Evolutionary conservation across 441 rosid genomes (phyloP), one percentile per base, ranked within the genome.

Genomic region (Pelargonium myrrhifolium): DNA sequence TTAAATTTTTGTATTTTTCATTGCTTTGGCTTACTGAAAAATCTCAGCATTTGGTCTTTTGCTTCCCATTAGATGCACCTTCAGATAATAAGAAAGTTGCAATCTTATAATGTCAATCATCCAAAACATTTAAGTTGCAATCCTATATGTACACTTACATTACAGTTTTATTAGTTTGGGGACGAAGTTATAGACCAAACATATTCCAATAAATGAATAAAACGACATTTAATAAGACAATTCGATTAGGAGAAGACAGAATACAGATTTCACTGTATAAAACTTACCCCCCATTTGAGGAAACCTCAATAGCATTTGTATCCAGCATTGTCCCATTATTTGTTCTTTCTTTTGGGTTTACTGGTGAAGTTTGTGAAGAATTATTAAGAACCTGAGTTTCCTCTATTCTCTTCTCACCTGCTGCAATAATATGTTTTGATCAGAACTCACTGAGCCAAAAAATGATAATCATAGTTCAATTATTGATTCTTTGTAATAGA

Each of bases 201-300:
- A 60, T 35, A 26, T 60, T 60, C 64, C 6, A 24, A 22, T 60
- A 60, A 35, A 58, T 58, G 35, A 58, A 58, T 21, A 21, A 58
- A 10, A 58, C 10, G 26, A 56, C 28, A 24, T 59, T 14, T 59
- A 59, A 59, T 24, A 59, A 58, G 63, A 39, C 49, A 26, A 26
- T 8, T 9, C 14, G 4, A 58, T 39, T 20, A 9, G 35, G 14
- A 47, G 45, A 45, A 55, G 56, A 60, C 12, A 64, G 53, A 66
- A 55, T 12, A 26, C 56, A 53, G 56, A 56, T 21, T 28, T 68
- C 65, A 28, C 22, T 55, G 67, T 62, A 49, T 42, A 56, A 28
- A 72, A 74, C 69, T 86, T 93, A 93, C 99, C 92, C 79, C 73
- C 59, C 67, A 69, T 61, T 43, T 61, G 87, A 75, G 61, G 72